Evolutionary conservation across 345 rosid species (phyloP), one percentile per base, ranked within the genome.

Genomic region (Lepidium aucheri): DNA sequence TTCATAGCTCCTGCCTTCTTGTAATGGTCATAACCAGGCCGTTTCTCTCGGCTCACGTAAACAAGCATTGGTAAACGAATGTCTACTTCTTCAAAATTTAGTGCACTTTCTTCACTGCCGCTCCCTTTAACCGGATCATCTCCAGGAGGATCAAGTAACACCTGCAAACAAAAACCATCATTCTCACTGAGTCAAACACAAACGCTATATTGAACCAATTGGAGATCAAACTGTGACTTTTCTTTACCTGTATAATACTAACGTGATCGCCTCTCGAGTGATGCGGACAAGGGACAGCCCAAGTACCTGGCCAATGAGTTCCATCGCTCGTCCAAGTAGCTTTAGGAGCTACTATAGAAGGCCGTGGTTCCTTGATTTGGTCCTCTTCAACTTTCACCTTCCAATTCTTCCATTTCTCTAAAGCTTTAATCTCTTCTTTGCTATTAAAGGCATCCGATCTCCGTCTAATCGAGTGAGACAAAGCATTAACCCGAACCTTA

Each of bases 1-100:
- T 91, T 88, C 98, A 91, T 91, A 9, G 97, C 94, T 45, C 97
- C 96, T 13, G 96, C 97, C 70, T 91, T 91, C 73, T 91, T 91
- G 79, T 86, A 85, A 73, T 91, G 97, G 32, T 91, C 96, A 71
- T 85, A 91, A 18, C 97, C 94, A 56, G 90, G 87, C 15, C 93
- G 81, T 81, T 88, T 91, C 65, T 91, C 93, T 0, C 91, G 89
- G 73, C 91, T 85, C 61, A 86, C 77, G 53, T 91, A 91, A 50
- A 85, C 94, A 75, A 91, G 70, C 87, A 86, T 81, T 8, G 97
- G 94, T 58, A 88, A 85, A 44, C 96, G 93, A 57, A 80, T 68
- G 76, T 91, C 96, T 14, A 88, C 81, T 63, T 77, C 94, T 49
- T 81, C 77, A 22, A 82, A 69, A 74, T 88, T 79, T 65, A 81